Conservation (phyloP, 108 stramenopile genomes). For the Conticribra guillardii region DNA sequence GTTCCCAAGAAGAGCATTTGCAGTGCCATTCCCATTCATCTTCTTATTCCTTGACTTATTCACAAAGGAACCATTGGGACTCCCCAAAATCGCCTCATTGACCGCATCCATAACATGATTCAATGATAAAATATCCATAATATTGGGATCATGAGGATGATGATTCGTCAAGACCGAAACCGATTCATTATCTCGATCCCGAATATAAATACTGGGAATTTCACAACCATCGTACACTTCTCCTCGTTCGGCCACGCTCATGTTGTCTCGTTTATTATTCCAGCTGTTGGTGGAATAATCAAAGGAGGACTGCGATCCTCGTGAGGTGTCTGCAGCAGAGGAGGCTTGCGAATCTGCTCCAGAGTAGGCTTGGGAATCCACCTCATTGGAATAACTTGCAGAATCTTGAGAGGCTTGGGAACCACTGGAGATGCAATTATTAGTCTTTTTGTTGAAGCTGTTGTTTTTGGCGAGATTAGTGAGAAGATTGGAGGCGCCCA, state of each 20-base stretch:
- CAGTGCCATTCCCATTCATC: neutral
- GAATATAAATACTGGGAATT: neutral
- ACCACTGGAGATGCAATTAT: too few relatives aligned
- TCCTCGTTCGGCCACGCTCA: neutral
- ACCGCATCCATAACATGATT: conserved; percentile 18
- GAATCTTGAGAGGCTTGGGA: too few relatives aligned
- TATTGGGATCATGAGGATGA: conserved; percentile 9
- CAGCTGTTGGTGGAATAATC: too few relatives aligned
- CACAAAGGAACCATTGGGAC: neutral
- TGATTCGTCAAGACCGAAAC: conserved; percentile 15
- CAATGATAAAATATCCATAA: conserved; percentile 15
- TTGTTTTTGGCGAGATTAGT: too few relatives aligned
- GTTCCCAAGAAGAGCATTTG: too few relatives aligned
- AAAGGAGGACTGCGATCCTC: too few relatives aligned
- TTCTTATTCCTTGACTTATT: neutral
- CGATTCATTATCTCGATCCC: conserved; percentile 5
- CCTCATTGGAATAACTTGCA: too few relatives aligned
- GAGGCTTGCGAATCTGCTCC: too few relatives aligned
- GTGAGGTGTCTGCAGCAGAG: too few relatives aligned
- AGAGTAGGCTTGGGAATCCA: too few relatives aligned
- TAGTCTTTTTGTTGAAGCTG: too few relatives aligned
- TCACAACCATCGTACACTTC: neutral
- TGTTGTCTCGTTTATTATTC: neutral
- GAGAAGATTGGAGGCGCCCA: too few relatives aligned
- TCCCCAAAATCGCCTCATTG: conserved; percentile 2